Conservation (phyloP, 1,284 basidiomycete genomes). For the Tilletia horrida region DNA sequence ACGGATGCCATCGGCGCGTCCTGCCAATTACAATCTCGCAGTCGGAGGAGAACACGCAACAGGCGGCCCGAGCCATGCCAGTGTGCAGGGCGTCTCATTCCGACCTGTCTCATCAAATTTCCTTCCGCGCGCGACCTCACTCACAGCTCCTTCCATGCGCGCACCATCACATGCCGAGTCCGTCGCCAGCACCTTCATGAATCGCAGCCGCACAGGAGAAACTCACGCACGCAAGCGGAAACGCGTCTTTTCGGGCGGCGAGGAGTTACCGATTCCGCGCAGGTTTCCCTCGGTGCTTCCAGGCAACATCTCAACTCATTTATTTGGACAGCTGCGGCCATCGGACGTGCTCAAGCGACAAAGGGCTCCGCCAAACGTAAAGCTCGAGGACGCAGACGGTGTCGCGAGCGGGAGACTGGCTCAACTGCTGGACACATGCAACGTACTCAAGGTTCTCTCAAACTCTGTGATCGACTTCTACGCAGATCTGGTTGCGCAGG, state of each 20-base stretch:
- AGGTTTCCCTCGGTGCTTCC: background rate
- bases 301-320: background rate
- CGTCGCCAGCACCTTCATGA: background rate
- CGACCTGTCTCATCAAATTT: no score
- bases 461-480: constrained; percentile 39
- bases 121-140: no score
- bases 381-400: no score
- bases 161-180: constrained; percentile 13
- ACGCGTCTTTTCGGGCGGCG: constrained; percentile 5
- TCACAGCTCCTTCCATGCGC: background rate
- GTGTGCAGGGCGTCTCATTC: no score
- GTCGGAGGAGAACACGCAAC: no score
- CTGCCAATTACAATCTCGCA: no score
- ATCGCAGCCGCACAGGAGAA: background rate
- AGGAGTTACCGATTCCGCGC: background rate
- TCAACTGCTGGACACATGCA: constrained; percentile 20
- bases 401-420: background rate
- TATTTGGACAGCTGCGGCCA: background rate
- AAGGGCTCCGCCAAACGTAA: no score
- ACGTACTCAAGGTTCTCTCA: constrained; percentile 31
- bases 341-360: no score
- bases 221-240: background rate
- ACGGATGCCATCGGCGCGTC: no score
- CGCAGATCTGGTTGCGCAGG: constrained; percentile 27
- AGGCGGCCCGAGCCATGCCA: background rate